Percentiles rank a stretch among this genome's conserved stretches.
phyloP scores from a whole-genome alignment of 331 rosid species.

The Acacia concinna region DNA sequence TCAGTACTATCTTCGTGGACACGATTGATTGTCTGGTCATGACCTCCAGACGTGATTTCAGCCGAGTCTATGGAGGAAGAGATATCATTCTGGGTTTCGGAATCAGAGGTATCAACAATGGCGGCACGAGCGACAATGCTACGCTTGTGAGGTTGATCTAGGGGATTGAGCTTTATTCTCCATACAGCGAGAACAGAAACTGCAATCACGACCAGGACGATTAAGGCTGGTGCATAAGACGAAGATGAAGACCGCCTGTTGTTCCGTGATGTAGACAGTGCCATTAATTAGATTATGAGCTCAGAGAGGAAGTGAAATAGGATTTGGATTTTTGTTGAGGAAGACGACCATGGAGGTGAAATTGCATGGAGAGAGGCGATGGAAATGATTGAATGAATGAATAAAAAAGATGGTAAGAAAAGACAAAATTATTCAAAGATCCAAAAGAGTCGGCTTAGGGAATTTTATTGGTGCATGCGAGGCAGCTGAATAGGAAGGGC shows the following conservation, averaged over 20 bases:
- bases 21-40: conserved; percentile 17
- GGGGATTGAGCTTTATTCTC: conserved; percentile 57
- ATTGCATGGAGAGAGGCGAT: background rate
- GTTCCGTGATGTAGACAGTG: conserved; percentile 56
- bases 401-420: conserved; percentile 1
- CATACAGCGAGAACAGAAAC: conserved; percentile 68
- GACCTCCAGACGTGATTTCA: background rate
- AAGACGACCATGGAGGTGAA: background rate
- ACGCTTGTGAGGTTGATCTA: conserved; percentile 27
- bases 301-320: background rate
- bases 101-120: background rate
- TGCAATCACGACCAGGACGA: conserved; percentile 56
- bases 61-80: conserved; percentile 16
- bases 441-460: conserved; percentile 73
- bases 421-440: conserved; percentile 47
- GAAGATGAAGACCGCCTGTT: conserved; percentile 62
- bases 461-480: conserved; percentile 23
- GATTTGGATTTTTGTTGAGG: background rate
- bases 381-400: background rate
- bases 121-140: conserved; percentile 1
- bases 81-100: conserved; percentile 11
- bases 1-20: conserved; percentile 69
- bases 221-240: conserved; percentile 59
- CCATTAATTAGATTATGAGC: conserved; percentile 47
- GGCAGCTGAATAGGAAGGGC: background rate